Conservation (phyloP, 2,329 filamentous ascomycete species). For the Plectosphaerella plurivora region DNA sequence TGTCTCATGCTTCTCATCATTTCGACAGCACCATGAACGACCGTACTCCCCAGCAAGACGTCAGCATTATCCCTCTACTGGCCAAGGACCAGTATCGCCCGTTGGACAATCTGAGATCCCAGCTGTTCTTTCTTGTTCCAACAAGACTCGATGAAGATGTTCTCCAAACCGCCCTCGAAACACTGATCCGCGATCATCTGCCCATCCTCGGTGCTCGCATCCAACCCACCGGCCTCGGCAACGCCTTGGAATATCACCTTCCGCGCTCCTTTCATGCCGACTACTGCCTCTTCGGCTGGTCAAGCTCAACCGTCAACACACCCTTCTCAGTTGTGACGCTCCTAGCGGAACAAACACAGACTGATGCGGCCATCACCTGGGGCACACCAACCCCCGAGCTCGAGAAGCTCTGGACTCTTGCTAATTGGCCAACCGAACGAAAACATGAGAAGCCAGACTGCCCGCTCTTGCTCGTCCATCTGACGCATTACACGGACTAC, state of each 20-base stretch:
- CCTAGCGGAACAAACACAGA: background rate
- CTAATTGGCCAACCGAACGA: slow-evolving; percentile 11
- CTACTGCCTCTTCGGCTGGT: slow-evolving; percentile 10
- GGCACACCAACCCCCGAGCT: background rate
- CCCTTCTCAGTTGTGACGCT: background rate
- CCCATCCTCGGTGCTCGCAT: slow-evolving; percentile 13
- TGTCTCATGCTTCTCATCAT: too few relatives aligned
- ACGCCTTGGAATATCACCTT: background rate
- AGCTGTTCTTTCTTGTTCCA: slow-evolving; percentile 10
- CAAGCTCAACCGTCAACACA: background rate
- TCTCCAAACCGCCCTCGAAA: slow-evolving; percentile 8
- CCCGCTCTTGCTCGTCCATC: slow-evolving; percentile 14
- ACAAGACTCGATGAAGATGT: slow-evolving; percentile 7
- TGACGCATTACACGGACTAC: slow-evolving; percentile 13
- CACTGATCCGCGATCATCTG: slow-evolving; percentile 10
- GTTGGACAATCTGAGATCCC: slow-evolving; percentile 9
- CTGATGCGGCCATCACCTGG: background rate
- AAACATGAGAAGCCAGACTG: slow-evolving; percentile 11
- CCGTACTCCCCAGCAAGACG: too few relatives aligned
- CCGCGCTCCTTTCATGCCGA: background rate
- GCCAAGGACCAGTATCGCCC: slow-evolving; percentile 1
- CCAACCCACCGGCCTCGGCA: slow-evolving; percentile 1
- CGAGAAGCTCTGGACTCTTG: background rate
- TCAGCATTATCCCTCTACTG: background rate
- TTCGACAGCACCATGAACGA: too few relatives aligned